Conservation (phyloP, 352 stramenopile species). For the Phytophthora idaei region DNA sequence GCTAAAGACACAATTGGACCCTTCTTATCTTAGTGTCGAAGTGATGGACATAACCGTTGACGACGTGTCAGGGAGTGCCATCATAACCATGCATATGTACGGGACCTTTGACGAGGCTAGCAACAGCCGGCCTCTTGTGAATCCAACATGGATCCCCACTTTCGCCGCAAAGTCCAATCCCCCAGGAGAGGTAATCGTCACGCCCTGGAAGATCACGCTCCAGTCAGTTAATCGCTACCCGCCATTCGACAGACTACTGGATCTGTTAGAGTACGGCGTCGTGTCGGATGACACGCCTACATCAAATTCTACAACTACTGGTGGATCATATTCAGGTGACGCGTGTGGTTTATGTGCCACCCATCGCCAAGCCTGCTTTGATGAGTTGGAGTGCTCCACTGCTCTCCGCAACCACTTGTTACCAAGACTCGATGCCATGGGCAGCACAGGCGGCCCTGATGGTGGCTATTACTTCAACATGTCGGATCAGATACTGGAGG, state of each 20-base stretch:
- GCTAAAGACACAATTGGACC: constrained; percentile 9
- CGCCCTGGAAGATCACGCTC: constrained; percentile 20
- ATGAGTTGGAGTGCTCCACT: constrained; percentile 9
- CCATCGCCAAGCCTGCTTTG: constrained; percentile 9
- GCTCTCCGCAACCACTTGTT: constrained; percentile 5
- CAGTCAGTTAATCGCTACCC: constrained; percentile 20
- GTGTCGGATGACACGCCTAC: constrained; percentile 1
- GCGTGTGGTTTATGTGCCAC: constrained; percentile 4
- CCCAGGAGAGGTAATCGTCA: constrained; percentile 16
- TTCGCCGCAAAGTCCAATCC: constrained; percentile 12
- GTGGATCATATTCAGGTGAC: constrained; percentile 3
- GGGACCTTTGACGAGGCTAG: constrained; percentile 4
- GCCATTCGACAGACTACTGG: constrained; percentile 24
- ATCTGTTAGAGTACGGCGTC: constrained; percentile 19
- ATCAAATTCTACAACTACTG: neutral
- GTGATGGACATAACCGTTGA: constrained; percentile 1
- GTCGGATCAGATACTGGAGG: neutral
- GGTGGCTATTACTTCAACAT: neutral
- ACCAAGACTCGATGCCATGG: neutral
- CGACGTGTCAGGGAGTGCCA: constrained; percentile 3
- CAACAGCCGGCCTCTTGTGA: constrained; percentile 6
- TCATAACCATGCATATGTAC: constrained; percentile 7
- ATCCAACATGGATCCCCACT: constrained; percentile 27
- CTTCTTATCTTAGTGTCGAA: constrained; percentile 3
- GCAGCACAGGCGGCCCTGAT: neutral